phyloP scores from a whole-genome alignment of 805 yeast genomes.

The Candida ortonii region DNA sequence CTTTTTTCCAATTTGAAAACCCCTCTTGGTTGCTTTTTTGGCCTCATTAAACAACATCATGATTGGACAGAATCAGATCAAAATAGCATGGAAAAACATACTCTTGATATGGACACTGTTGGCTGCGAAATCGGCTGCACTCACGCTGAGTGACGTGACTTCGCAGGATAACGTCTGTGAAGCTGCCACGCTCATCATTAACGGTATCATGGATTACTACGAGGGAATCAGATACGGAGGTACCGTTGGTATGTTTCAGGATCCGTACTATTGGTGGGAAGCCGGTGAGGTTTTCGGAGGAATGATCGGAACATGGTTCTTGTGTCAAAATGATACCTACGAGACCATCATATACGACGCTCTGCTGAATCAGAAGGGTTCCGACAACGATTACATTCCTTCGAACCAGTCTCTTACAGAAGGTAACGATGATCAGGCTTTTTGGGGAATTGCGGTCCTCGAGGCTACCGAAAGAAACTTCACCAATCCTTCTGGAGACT shows the following conservation, averaged over 20 bases:
- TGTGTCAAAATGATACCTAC: slow-evolving; percentile 67
- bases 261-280: slow-evolving; percentile 94
- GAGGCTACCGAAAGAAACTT: slow-evolving; percentile 89
- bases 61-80: too few relatives aligned
- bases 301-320: slow-evolving; percentile 73
- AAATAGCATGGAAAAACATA: too few relatives aligned
- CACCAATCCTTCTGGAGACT: slow-evolving; percentile 56
- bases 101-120: too few relatives aligned
- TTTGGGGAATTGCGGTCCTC: slow-evolving; percentile 94
- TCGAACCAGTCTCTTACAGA: slow-evolving; percentile 85
- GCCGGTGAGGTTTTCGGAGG: slow-evolving; percentile 96
- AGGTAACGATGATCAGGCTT: slow-evolving; percentile 97
- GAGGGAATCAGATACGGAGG: slow-evolving; percentile 64
- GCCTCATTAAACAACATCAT: too few relatives aligned
- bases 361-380: slow-evolving; percentile 70
- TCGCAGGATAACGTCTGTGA: slow-evolving; percentile 31
- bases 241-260: slow-evolving; percentile 65
- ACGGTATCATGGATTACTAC: slow-evolving; percentile 82
- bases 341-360: slow-evolving; percentile 58
- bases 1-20: too few relatives aligned
- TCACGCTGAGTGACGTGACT: too few relatives aligned
- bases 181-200: slow-evolving; percentile 59
- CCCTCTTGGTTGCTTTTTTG: too few relatives aligned
- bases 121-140: too few relatives aligned
- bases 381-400: slow-evolving; percentile 77